Base-by-base conservation (phyloP, 2,329 filamentous ascomycete species). In the Phialemonium atrogriseum region DNA sequence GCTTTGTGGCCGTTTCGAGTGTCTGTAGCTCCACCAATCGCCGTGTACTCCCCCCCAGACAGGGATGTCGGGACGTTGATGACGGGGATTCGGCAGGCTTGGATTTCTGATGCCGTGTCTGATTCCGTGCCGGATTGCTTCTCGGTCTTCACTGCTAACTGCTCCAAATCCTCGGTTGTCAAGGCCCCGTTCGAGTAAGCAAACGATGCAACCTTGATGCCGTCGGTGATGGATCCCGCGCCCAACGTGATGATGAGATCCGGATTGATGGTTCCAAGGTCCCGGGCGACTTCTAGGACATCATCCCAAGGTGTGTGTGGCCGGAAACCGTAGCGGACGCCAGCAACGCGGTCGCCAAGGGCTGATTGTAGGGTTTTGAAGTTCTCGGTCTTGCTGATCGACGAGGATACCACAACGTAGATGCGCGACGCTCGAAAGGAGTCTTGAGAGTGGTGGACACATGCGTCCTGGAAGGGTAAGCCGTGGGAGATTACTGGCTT, bases 201-300 rank as follows among this genome's bases (percentile, higher is more conserved):
- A 14, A 70, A 50, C 4, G 61, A 52, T 16, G 68, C 52, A 2
- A 75, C 53, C 46, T 76, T 76, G 0, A 69, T 69, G 0, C 56
- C 68, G 44, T 76, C 70, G 0, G 67, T 73, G n/a, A 75, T 45
- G 27, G 63, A 70, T 0, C 72, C 70, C 1, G 59, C 70, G 4
- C 73, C 70, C 3, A 76, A 46, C 0, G 70, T 75, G 9, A 76
- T 47, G 5, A 77, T 45, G 24, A 66, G 56, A 50, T 77, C 70
- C 0, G 59, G 59, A 4, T 58, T 33, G 7, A 43, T 44, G 1
- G 42, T 38, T 5, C 52, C 45, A 2, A 58, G 57, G 14, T 70
- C 63, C 1, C 52, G 42, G 2, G 60, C 54, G 16, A 71, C 57
- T 25, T 66, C 56, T 0, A 74, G 42, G 6, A 73, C 59, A 36